Percentiles rank a stretch among this genome's conserved stretches.
Conservation (phyloP, 257 asterid species). For the Coffea eugenioides region DNA sequence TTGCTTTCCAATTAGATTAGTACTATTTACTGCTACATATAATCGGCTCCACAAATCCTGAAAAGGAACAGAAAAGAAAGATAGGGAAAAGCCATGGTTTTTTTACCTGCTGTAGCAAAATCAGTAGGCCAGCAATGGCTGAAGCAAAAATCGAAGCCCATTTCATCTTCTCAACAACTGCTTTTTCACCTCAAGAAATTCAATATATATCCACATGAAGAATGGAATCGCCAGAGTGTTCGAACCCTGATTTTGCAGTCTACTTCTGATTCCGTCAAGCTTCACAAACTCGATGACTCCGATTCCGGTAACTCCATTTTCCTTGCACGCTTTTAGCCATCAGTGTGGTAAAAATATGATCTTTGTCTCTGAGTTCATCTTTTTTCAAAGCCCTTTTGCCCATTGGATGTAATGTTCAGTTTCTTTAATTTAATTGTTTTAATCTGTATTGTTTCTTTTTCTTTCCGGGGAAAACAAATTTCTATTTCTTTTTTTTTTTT, state of each 20-base stretch:
- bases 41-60: background rate
- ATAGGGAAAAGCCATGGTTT: slow-evolving; percentile 28
- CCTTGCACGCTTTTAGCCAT: background rate
- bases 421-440: background rate
- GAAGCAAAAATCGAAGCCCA: slow-evolving; percentile 30
- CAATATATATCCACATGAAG: background rate
- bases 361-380: background rate
- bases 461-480: background rate
- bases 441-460: background rate
- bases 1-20: too few relatives aligned
- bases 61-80: background rate
- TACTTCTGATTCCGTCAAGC: slow-evolving; percentile 63
- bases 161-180: slow-evolving; percentile 8
- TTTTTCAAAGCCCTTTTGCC: background rate
- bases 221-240: slow-evolving; percentile 41
- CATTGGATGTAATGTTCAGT: background rate
- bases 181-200: slow-evolving; percentile 24
- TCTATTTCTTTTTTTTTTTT: too few relatives aligned
- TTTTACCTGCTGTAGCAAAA: slow-evolving; percentile 36
- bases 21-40: background rate
- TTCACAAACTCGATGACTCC: slow-evolving; percentile 52
- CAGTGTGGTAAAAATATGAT: background rate
- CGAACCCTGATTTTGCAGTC: slow-evolving; percentile 69
- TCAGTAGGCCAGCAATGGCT: slow-evolving; percentile 30
- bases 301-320: slow-evolving; percentile 56